phyloP scores from a whole-genome alignment of 441 rosid species.

The Erodium texanum region DNA sequence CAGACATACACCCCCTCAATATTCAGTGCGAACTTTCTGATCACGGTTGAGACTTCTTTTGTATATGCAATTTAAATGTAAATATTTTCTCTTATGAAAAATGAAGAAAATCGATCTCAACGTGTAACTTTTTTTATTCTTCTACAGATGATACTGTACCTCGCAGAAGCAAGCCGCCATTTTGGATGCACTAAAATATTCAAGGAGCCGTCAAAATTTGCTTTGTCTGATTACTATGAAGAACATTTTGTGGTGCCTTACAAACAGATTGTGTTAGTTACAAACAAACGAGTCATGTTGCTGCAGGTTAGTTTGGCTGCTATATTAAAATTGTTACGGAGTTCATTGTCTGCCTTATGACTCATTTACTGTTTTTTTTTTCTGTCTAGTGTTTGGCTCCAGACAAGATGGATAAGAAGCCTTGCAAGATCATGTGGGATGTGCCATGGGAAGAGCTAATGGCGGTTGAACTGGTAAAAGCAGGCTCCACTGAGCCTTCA shows the following conservation, averaged over 20 bases:
- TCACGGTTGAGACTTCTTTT: no score
- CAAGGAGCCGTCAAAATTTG: slow-evolving; percentile 93
- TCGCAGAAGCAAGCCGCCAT: slow-evolving; percentile 91
- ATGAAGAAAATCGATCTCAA: background rate
- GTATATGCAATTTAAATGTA: no score
- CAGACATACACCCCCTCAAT: no score
- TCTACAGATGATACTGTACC: slow-evolving; percentile 79
- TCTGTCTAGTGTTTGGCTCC: slow-evolving; percentile 53
- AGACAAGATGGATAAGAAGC: slow-evolving; percentile 79
- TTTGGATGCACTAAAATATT: slow-evolving; percentile 94
- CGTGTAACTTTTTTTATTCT: slow-evolving; percentile 13
- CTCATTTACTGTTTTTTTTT: slow-evolving; percentile 17
- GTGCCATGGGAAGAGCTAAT: slow-evolving; percentile 93
- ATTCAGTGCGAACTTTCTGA: no score
- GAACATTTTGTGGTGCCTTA: slow-evolving; percentile 74
- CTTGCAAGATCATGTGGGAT: slow-evolving; percentile 96
- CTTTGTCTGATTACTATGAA: slow-evolving; percentile 82
- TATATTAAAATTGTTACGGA: background rate
- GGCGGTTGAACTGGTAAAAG: slow-evolving; percentile 93
- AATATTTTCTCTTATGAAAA: no score
- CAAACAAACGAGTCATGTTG: slow-evolving; percentile 74
- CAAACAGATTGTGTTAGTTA: slow-evolving; percentile 74
- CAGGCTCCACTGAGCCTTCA: slow-evolving; percentile 69
- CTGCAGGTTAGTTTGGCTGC: slow-evolving; percentile 52
- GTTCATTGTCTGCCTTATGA: background rate